Evolutionary conservation across 768 basidiomycete genomes (phyloP).

Genomic region (Termitomyces eurrhizus): DNA sequence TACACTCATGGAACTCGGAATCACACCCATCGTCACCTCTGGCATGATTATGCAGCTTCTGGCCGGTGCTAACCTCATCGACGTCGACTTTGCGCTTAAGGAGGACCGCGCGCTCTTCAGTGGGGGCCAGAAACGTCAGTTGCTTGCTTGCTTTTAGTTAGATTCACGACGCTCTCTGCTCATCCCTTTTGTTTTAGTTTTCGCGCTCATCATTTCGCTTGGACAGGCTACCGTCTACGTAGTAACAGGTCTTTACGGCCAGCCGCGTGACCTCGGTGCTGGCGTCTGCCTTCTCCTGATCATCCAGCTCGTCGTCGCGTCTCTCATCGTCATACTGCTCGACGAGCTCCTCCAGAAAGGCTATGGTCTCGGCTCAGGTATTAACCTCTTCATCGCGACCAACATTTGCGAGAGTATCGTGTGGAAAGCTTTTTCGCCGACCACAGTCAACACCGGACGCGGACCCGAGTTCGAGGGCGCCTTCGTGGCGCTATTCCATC

Average conservation of each 20-base stretch:
- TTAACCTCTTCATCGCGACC: slow-evolving; percentile 98
- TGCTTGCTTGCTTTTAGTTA: background rate
- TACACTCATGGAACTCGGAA: slow-evolving; percentile 99
- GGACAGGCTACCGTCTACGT: slow-evolving; percentile 98
- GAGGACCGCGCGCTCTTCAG: slow-evolving; percentile 95
- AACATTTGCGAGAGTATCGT: slow-evolving; percentile 99
- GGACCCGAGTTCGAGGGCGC: slow-evolving; percentile 99
- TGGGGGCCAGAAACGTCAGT: slow-evolving; percentile 93
- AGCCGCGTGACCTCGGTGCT: slow-evolving; percentile 88
- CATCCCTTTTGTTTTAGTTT: slow-evolving; percentile 50
- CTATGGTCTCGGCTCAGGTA: slow-evolving; percentile 97
- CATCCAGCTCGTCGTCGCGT: slow-evolving; percentile 90
- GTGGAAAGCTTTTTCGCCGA: slow-evolving; percentile 99
- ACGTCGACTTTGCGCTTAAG: slow-evolving; percentile 95
- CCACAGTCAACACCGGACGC: slow-evolving; percentile 96
- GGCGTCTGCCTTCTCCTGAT: slow-evolving; percentile 97
- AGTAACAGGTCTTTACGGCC: slow-evolving; percentile 93
- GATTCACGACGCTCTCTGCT: background rate
- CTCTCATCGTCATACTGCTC: slow-evolving; percentile 95
- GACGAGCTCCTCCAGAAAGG: slow-evolving; percentile 99
- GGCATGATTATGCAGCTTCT: slow-evolving; percentile 99
- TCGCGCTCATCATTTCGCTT: slow-evolving; percentile 93
- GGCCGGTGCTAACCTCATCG: slow-evolving; percentile 95
- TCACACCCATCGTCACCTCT: slow-evolving; percentile 94
- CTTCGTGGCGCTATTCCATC: slow-evolving; percentile 93